A percentile compares a stretch with the other conserved stretches of the same genome.
Conservation (phyloP, 805 yeast species). For the Pichia scutulata region DNA sequence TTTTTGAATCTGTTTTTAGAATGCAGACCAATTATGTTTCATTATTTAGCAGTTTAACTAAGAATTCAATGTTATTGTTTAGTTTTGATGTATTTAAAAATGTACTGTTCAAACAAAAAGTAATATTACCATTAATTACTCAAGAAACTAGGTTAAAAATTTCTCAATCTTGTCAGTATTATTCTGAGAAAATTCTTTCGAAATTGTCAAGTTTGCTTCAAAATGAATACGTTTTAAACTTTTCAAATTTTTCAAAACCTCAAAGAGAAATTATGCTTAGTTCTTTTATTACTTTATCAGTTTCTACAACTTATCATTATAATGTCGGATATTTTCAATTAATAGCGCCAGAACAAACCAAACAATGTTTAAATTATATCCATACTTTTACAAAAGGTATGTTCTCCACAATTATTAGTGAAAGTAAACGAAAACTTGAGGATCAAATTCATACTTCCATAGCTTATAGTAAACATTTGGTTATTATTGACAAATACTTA, state of each 20-base stretch:
- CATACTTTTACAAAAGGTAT: slow-evolving; percentile 2
- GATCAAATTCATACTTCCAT: neutral
- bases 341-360: neutral
- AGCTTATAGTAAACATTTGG: neutral
- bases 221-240: neutral
- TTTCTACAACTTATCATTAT: slow-evolving; percentile 3
- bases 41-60: neutral
- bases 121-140: neutral
- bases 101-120: neutral
- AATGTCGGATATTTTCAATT: neutral
- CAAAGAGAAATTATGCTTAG: neutral
- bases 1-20: neutral
- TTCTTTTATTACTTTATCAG: neutral
- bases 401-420: slow-evolving; percentile 3
- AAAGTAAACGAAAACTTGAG: neutral
- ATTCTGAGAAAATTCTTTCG: neutral
- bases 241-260: neutral
- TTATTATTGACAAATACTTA: neutral
- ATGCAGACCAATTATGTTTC: neutral
- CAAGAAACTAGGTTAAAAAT: neutral
- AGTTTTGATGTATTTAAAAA: neutral
- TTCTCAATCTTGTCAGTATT: neutral
- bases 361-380: slow-evolving; percentile 1
- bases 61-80: slow-evolving; percentile 1
- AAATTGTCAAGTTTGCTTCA: neutral